These are phyloP conservation scores for Fusarium camptoceras DNA, from an alignment of 2,329 filamentous ascomycete species.

Conservation along the genomic window DNA sequence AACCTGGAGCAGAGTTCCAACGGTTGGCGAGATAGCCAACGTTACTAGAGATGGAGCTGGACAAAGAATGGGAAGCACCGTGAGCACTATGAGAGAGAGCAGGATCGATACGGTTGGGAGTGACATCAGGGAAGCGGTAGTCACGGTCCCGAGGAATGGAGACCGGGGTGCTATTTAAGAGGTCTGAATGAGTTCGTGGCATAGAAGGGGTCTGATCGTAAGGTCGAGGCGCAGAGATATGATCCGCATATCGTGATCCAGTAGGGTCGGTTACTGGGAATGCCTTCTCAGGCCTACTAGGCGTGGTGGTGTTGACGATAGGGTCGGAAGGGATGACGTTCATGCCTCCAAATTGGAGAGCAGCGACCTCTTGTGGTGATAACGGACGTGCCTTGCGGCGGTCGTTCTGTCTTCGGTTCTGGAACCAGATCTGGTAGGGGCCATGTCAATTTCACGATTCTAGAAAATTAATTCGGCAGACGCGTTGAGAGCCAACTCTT, in stretches of 20 bases:
- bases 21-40: constrained; percentile 67
- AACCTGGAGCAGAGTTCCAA: constrained; percentile 63
- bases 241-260: constrained; percentile 42
- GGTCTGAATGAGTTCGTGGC: constrained; percentile 42
- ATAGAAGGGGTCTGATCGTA: constrained; percentile 46
- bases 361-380: constrained; percentile 79
- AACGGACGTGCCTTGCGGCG: constrained; percentile 88
- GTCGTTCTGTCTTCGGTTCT: constrained; percentile 93
- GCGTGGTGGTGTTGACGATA: constrained; percentile 44
- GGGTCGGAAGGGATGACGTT: constrained; percentile 63
- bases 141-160: constrained; percentile 34
- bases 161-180: constrained; percentile 45
- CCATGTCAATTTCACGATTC: constrained; percentile 33
- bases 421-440: constrained; percentile 89
- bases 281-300: constrained; percentile 45
- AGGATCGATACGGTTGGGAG: constrained; percentile 45
- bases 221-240: constrained; percentile 40
- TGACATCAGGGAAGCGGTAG: constrained; percentile 38
- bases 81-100: constrained; percentile 47
- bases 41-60: constrained; percentile 58
- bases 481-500: constrained; percentile 19
- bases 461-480: constrained; percentile 17
- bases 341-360: constrained; percentile 67
- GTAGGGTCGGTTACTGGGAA: constrained; percentile 47
- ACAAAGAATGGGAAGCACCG: constrained; percentile 47